These are phyloP conservation scores for Rhodotorula babjevae DNA, from an alignment of 768 basidiomycete genomes.

Conservation along the genomic window DNA sequence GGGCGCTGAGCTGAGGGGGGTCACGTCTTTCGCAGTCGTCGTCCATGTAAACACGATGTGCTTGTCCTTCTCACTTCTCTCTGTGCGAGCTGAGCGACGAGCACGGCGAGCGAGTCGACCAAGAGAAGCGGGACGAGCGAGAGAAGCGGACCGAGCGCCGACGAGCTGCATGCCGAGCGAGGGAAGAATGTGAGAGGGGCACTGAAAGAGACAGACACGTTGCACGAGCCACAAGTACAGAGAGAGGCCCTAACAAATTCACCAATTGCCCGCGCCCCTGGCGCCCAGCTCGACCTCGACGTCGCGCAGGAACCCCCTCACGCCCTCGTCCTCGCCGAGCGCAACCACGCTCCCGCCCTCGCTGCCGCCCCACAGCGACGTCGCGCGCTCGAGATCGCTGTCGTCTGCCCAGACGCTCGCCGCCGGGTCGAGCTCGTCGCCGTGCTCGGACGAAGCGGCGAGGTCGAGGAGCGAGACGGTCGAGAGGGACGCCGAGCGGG, in stretches of 20 bases:
- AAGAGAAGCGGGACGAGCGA: too few species aligned
- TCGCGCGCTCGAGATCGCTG: neutral
- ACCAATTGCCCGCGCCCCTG: neutral
- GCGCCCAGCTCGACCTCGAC: constrained; percentile 13
- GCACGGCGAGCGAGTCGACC: too few species aligned
- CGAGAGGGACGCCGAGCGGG: neutral
- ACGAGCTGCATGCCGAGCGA: too few species aligned
- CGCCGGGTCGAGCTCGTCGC: neutral
- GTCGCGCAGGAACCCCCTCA: constrained; percentile 28
- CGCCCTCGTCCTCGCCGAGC: neutral
- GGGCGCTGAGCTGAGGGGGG: neutral
- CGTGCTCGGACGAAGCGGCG: neutral
- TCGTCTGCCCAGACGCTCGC: neutral
- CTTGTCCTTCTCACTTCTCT: neutral
- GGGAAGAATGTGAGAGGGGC: too few species aligned
- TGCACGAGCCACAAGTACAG: neutral
- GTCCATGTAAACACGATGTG: neutral
- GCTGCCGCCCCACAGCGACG: neutral
- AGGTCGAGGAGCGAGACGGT: neutral
- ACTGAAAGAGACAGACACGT: too few species aligned
- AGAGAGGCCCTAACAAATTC: neutral
- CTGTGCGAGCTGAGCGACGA: too few species aligned
- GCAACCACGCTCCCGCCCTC: neutral
- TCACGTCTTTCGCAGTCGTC: neutral
- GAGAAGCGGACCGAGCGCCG: too few species aligned